These are phyloP conservation scores for Pythium aristosporum DNA, from an alignment of 352 stramenopile genomes.

Conservation along the genomic window DNA sequence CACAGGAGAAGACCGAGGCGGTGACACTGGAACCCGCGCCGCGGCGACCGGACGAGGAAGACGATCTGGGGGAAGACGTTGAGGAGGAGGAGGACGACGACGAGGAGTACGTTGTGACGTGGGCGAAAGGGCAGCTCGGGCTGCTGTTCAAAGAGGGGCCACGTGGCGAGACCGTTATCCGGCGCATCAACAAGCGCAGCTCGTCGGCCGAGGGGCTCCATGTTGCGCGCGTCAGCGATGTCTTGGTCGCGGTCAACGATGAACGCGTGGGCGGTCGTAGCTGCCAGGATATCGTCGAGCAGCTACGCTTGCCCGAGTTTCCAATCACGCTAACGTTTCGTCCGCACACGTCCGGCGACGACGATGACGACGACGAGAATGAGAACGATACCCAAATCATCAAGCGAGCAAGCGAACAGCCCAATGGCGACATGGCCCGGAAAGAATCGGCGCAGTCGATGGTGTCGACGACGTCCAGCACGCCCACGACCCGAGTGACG, in stretches of 20 bases:
- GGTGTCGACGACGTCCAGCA: not conserved
- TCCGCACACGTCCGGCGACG: constrained; percentile 46
- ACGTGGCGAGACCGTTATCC: constrained; percentile 57
- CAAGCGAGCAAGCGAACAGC: constrained; percentile 9
- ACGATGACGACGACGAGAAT: constrained; percentile 24
- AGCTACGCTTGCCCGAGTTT: constrained; percentile 57
- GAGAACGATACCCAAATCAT: not conserved
- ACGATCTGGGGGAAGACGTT: constrained; percentile 9
- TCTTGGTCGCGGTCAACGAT: constrained; percentile 71
- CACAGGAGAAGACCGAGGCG: not conserved
- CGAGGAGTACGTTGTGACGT: constrained; percentile 69
- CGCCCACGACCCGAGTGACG: not conserved
- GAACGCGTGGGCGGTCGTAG: constrained; percentile 42
- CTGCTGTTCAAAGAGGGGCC: constrained; percentile 71
- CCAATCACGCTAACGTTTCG: constrained; percentile 70
- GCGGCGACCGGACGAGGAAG: not conserved
- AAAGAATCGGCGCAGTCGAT: constrained; percentile 15
- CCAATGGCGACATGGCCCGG: constrained; percentile 6
- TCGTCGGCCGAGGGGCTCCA: constrained; percentile 56
- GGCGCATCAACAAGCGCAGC: constrained; percentile 67
- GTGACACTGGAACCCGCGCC: too few species aligned
- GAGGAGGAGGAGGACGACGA: constrained; percentile 54
- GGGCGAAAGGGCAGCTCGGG: constrained; percentile 61
- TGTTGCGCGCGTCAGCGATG: constrained; percentile 67
- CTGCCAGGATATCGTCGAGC: constrained; percentile 70